Evolutionary conservation across 331 rosid species (phyloP).

Genomic region (Acacia pycnantha): DNA sequence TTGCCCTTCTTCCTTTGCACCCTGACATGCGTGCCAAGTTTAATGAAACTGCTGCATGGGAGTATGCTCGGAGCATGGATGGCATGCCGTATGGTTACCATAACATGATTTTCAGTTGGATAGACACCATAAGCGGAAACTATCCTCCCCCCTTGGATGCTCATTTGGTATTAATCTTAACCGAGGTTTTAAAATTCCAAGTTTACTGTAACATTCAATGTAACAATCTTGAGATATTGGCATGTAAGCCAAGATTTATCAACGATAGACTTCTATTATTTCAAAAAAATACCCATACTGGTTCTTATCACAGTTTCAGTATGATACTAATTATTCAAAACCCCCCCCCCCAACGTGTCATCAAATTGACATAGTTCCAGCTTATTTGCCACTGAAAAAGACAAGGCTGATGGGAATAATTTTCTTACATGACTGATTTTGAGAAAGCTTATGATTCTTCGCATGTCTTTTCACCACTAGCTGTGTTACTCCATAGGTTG

Average conservation of each 20-base stretch:
- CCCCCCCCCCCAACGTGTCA: not conserved
- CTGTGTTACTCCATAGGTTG: constrained; percentile 60
- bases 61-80: constrained; percentile 82
- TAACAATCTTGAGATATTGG: not conserved
- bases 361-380: not conserved
- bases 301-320: constrained; percentile 15
- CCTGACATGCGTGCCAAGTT: constrained; percentile 79
- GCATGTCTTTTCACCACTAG: constrained; percentile 22
- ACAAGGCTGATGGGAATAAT: constrained; percentile 1
- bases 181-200: not conserved
- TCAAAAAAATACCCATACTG: not conserved
- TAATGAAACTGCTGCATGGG: constrained; percentile 98
- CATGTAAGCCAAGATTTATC: not conserved
- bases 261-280: not conserved
- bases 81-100: constrained; percentile 95
- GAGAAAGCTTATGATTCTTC: constrained; percentile 8
- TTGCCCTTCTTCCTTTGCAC: constrained; percentile 91
- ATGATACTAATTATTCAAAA: not conserved
- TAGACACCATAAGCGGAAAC: constrained; percentile 71
- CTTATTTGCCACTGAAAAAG: not conserved
- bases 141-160: constrained; percentile 99
- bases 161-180: constrained; percentile 60
- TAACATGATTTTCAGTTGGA: constrained; percentile 97
- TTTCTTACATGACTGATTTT: constrained; percentile 7
- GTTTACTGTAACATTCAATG: not conserved